These are phyloP conservation scores for Annulohypoxylon bovei DNA, from an alignment of 495 filamentous ascomycete genomes.

Conservation along the genomic window DNA sequence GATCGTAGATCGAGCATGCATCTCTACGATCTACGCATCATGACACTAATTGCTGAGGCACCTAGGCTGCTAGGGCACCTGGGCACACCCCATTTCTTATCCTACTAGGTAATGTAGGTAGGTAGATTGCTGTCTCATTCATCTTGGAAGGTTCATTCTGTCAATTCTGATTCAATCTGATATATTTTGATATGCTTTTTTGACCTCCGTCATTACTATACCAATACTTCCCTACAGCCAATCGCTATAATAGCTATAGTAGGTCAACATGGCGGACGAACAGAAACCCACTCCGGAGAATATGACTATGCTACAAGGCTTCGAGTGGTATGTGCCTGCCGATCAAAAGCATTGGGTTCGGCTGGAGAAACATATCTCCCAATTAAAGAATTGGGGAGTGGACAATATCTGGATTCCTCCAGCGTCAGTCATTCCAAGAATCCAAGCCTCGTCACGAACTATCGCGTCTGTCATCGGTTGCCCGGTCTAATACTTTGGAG, in stretches of 20 bases:
- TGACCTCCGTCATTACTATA: neutral
- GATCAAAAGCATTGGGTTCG: neutral
- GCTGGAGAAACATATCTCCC: neutral
- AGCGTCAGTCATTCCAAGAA: neutral
- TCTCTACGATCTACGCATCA: neutral
- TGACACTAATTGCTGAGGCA: neutral
- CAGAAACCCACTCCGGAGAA: constrained; percentile 3
- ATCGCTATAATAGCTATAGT: neutral
- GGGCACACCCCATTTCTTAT: no score
- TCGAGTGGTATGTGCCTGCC: neutral
- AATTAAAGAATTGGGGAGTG: neutral
- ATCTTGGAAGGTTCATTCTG: no score
- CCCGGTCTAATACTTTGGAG: neutral
- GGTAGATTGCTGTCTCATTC: neutral
- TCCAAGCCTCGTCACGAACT: neutral
- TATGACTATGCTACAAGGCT: constrained; percentile 5
- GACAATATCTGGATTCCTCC: constrained; percentile 1
- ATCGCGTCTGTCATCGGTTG: neutral
- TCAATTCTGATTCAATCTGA: no score
- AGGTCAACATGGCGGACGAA: neutral
- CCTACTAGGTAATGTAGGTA: no score
- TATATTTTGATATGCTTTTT: no score
- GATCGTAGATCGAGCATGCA: constrained; percentile 11
- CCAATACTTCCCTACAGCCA: neutral
- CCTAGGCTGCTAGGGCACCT: neutral